phyloP scores from a whole-genome alignment of 495 filamentous ascomycete genomes.

The Viridothelium virens region DNA sequence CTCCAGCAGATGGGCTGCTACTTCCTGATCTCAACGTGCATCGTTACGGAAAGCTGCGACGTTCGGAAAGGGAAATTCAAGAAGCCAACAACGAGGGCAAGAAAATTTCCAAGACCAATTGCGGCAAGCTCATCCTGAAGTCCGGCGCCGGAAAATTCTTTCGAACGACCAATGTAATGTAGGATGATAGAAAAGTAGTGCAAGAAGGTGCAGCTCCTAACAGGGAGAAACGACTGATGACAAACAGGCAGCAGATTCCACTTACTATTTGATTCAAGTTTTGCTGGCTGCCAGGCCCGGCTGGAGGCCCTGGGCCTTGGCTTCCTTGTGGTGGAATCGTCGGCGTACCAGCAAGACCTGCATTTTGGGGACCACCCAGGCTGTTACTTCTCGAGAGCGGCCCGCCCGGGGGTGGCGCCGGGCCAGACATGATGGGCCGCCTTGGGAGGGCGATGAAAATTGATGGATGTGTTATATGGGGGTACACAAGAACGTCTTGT shows the following conservation, averaged over 20 bases:
- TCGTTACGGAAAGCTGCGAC: too few relatives aligned
- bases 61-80: too few relatives aligned
- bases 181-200: neutral
- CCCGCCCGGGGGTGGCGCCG: slow-evolving; percentile 19
- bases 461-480: neutral
- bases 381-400: slow-evolving; percentile 24
- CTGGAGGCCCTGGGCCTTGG: slow-evolving; percentile 24
- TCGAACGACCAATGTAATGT: neutral
- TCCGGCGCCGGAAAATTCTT: too few relatives aligned
- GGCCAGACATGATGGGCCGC: neutral
- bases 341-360: slow-evolving; percentile 22
- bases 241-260: slow-evolving; percentile 13
- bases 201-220: too few relatives aligned
- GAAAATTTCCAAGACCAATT: too few relatives aligned
- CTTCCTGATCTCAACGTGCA: too few relatives aligned
- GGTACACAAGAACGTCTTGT: neutral
- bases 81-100: too few relatives aligned
- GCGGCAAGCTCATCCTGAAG: too few relatives aligned
- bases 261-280: slow-evolving; percentile 95
- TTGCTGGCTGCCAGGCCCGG: slow-evolving; percentile 51
- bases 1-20: too few relatives aligned
- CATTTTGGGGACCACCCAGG: slow-evolving; percentile 20
- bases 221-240: neutral
- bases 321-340: slow-evolving; percentile 46
- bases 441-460: neutral